Conservation (phyloP, 805 yeast genomes). For the Groenewaldozyma salmanticensis region DNA sequence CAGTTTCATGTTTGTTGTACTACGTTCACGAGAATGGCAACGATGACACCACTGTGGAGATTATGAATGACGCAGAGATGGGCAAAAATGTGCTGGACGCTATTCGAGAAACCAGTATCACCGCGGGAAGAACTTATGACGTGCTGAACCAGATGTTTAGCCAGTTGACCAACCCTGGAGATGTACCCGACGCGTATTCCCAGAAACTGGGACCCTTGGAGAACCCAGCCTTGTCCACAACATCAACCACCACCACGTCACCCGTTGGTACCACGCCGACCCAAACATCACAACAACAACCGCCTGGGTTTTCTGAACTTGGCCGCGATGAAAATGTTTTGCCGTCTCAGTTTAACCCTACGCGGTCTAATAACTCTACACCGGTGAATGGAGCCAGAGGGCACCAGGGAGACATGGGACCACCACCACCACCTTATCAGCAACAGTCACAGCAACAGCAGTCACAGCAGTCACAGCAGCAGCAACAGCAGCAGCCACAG, state of each 20-base stretch:
- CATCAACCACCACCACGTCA: neutral
- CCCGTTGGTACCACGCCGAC: too few relatives aligned
- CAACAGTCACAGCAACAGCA: neutral
- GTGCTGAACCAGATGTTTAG: slow-evolving; percentile 56
- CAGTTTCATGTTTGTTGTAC: slow-evolving; percentile 77
- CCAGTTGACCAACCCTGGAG: slow-evolving; percentile 17
- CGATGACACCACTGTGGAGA: slow-evolving; percentile 28
- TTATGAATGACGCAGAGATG: slow-evolving; percentile 66
- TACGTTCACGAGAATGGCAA: slow-evolving; percentile 51
- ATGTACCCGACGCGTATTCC: neutral
- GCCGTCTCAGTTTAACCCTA: neutral
- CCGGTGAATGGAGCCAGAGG: too few relatives aligned
- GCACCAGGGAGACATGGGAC: too few relatives aligned
- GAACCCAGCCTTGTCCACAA: neutral
- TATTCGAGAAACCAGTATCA: slow-evolving; percentile 62
- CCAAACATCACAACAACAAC: too few relatives aligned
- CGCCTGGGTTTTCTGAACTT: too few relatives aligned
- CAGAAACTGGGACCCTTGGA: neutral
- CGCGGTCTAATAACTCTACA: neutral
- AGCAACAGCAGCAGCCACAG: too few relatives aligned
- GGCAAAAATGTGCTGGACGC: slow-evolving; percentile 67
- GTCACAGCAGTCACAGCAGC: too few relatives aligned
- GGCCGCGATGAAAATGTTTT: too few relatives aligned
- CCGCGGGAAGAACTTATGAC: slow-evolving; percentile 73
- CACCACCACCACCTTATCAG: too few relatives aligned